Evolutionary conservation across 169 alveolate species (phyloP).

Genomic region (Plasmodium fragile): DNA sequence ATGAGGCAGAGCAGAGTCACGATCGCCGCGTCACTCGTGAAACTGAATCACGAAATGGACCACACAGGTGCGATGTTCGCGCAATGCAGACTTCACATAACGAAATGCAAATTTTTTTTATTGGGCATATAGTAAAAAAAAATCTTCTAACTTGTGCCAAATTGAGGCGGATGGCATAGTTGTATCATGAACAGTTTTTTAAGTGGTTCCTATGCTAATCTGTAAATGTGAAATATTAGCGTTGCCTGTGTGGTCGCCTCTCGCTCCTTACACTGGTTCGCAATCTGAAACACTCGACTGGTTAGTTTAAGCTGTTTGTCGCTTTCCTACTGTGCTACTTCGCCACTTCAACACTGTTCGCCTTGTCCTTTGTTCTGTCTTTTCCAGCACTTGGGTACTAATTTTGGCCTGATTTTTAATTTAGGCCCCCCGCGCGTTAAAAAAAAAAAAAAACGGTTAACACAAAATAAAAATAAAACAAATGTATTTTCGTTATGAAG

Average conservation of each 20-base stretch:
- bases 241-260: not conserved
- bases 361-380: not conserved
- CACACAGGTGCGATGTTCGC: not conserved
- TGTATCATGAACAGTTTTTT: not conserved
- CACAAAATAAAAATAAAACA: slow-evolving; percentile 23
- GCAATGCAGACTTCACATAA: not conserved
- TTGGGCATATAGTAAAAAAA: not conserved
- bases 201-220: not conserved
- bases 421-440: not conserved
- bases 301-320: not conserved
- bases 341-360: not conserved
- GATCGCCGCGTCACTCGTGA: not conserved
- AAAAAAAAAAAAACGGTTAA: not conserved
- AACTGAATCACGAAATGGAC: not conserved
- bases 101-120: not conserved
- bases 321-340: not conserved
- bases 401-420: not conserved
- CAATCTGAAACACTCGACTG: not conserved
- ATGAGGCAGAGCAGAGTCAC: not conserved
- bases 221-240: not conserved
- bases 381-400: not conserved
- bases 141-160: not conserved
- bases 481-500: slow-evolving; percentile 5
- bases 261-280: not conserved
- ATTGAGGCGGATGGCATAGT: not conserved